Evolutionary conservation across 2,329 filamentous ascomycete species (phyloP).

Genomic region (Ceratocystis diversiconidia): DNA sequence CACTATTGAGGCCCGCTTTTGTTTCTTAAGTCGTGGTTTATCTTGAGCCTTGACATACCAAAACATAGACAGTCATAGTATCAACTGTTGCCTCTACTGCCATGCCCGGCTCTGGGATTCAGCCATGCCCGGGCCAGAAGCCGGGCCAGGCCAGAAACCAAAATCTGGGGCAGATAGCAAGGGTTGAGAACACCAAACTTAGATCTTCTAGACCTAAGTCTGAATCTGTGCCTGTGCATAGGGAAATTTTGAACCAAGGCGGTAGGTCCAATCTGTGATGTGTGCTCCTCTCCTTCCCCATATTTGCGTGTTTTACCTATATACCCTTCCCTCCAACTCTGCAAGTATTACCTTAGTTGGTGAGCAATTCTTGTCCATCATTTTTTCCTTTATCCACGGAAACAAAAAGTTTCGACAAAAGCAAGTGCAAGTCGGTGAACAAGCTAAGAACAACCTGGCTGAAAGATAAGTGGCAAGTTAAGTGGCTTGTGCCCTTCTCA

Average conservation of each 20-base stretch:
- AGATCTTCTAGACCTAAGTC: background rate
- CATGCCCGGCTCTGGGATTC: background rate
- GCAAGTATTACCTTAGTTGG: background rate
- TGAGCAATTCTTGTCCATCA: too few species aligned
- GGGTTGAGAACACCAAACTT: background rate
- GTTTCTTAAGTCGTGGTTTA: background rate
- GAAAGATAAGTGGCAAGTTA: background rate
- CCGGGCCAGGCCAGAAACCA: background rate
- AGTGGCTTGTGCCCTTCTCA: background rate
- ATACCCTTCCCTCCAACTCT: background rate
- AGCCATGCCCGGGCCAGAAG: background rate
- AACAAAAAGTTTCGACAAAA: background rate
- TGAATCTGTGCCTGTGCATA: background rate
- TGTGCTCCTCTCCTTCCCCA: background rate
- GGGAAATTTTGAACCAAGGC: background rate
- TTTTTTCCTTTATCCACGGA: background rate
- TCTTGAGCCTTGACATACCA: background rate
- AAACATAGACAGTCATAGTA: background rate
- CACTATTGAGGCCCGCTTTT: background rate
- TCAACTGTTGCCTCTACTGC: background rate
- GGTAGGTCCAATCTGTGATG: slow-evolving; percentile 5
- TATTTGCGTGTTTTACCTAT: background rate
- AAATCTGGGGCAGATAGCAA: background rate
- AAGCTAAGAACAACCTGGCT: background rate
- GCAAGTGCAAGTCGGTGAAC: background rate